phyloP scores from a whole-genome alignment of 2,329 filamentous ascomycete species.

The Monilinia fructigena region DNA sequence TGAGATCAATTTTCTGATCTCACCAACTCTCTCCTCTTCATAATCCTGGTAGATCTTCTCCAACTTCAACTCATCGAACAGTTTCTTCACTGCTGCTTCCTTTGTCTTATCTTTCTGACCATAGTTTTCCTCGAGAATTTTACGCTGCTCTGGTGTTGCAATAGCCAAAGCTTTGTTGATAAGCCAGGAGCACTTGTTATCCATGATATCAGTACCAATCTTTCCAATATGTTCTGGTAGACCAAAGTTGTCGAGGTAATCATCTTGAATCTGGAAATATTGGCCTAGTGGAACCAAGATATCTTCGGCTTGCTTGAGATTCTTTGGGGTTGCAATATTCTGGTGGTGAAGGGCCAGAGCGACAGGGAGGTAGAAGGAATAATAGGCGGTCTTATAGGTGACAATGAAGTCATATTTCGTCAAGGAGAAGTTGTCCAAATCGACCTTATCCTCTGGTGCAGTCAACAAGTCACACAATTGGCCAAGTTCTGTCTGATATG shows the following conservation, averaged over 20 bases:
- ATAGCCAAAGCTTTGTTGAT: conserved; percentile 89
- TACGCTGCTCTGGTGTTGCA: conserved; percentile 79
- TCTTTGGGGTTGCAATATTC: conserved; percentile 79
- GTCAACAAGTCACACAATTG: conserved; percentile 94
- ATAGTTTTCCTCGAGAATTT: conserved; percentile 88
- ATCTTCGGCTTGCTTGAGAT: conserved; percentile 83
- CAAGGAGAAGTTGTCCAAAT: conserved; percentile 93
- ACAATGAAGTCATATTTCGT: conserved; percentile 98
- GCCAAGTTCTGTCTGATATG: conserved; percentile 91
- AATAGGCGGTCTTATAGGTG: conserved; percentile 99
- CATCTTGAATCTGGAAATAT: conserved; percentile 99
- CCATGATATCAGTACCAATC: conserved; percentile 97
- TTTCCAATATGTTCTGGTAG: conserved; percentile 92
- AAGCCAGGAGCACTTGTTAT: conserved; percentile 99
- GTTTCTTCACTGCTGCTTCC: conserved; percentile 82
- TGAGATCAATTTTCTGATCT: conserved; percentile 73
- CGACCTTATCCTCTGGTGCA: conserved; percentile 87
- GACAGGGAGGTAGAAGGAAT: conserved; percentile 97
- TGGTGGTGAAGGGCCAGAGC: conserved; percentile 85
- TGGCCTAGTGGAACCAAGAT: conserved; percentile 97
- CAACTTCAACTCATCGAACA: conserved; percentile 83
- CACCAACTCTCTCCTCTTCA: conserved; percentile 81
- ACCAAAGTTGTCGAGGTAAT: conserved; percentile 98
- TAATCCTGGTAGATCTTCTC: conserved; percentile 82
- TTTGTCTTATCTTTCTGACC: conserved; percentile 82